These are phyloP conservation scores for Eremochloa ophiuroides DNA, from an alignment of 176 grass and related monocot genomes.

Conservation along the genomic window DNA sequence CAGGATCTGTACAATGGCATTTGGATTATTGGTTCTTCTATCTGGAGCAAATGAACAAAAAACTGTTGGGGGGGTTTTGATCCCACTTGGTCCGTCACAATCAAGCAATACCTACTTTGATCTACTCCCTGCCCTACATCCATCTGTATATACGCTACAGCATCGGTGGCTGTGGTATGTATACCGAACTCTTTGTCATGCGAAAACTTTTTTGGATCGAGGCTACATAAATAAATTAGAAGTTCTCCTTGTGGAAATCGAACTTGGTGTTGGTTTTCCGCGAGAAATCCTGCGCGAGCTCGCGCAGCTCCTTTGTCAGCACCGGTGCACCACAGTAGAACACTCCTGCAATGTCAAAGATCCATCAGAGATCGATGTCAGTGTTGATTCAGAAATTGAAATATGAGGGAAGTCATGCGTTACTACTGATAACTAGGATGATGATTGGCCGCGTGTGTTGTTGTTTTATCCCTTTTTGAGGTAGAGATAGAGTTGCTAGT, in stretches of 20 bases:
- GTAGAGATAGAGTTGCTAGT: too few relatives aligned
- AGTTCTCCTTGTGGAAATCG: slow-evolving; percentile 96
- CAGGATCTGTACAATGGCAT: slow-evolving; percentile 30
- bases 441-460: too few relatives aligned
- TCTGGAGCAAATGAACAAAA: slow-evolving; percentile 12
- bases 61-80: not conserved
- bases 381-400: too few relatives aligned
- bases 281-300: slow-evolving; percentile 71
- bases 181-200: slow-evolving; percentile 23
- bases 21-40: slow-evolving; percentile 38
- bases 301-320: slow-evolving; percentile 64
- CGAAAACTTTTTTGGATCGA: slow-evolving; percentile 13
- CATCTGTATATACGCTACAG: too few relatives aligned
- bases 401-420: too few relatives aligned
- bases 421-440: too few relatives aligned
- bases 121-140: too few relatives aligned
- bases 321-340: slow-evolving; percentile 88
- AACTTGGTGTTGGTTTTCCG: slow-evolving; percentile 78
- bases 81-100: too few relatives aligned
- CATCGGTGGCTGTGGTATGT: slow-evolving; percentile 7
- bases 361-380: too few relatives aligned
- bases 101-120: too few relatives aligned
- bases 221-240: slow-evolving; percentile 29
- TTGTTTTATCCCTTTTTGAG: too few relatives aligned
- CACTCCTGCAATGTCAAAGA: slow-evolving; percentile 44